Evolutionary conservation across 2,329 filamentous ascomycete species (phyloP).

Genomic region (Fusarium ramigenum): DNA sequence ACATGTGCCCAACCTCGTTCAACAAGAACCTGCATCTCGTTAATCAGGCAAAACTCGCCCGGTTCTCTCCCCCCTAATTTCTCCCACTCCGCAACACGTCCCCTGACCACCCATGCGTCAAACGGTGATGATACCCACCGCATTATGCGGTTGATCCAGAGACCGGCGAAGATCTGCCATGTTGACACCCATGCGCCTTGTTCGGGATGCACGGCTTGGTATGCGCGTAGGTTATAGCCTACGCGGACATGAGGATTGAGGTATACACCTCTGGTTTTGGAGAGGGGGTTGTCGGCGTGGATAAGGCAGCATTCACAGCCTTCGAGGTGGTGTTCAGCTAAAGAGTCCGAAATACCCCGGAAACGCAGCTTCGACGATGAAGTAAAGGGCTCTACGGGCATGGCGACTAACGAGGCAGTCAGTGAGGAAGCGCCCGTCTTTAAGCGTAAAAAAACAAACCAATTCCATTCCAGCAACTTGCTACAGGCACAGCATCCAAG

Average conservation of each 20-base stretch:
- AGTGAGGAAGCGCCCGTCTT: neutral
- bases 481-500: conserved; percentile 55
- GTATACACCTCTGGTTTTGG: conserved; percentile 64
- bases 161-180: conserved; percentile 59
- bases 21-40: conserved; percentile 69
- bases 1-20: conserved; percentile 67
- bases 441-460: conserved; percentile 34
- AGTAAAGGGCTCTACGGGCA: conserved; percentile 66
- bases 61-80: conserved; percentile 52
- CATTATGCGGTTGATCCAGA: conserved; percentile 67
- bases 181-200: conserved; percentile 57
- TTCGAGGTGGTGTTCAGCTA: conserved; percentile 72
- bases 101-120: conserved; percentile 48
- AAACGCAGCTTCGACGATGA: conserved; percentile 61
- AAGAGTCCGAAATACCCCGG: conserved; percentile 69
- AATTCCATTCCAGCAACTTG: conserved; percentile 59
- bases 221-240: conserved; percentile 66
- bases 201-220: conserved; percentile 56
- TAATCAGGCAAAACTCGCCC: conserved; percentile 64
- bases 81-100: conserved; percentile 52
- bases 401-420: conserved; percentile 49
- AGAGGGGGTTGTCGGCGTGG: conserved; percentile 74
- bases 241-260: conserved; percentile 76
- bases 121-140: conserved; percentile 52
- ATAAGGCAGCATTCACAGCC: conserved; percentile 84